Conservation (phyloP, 2,329 filamentous ascomycete species). For the Diaporthe sp. region DNA sequence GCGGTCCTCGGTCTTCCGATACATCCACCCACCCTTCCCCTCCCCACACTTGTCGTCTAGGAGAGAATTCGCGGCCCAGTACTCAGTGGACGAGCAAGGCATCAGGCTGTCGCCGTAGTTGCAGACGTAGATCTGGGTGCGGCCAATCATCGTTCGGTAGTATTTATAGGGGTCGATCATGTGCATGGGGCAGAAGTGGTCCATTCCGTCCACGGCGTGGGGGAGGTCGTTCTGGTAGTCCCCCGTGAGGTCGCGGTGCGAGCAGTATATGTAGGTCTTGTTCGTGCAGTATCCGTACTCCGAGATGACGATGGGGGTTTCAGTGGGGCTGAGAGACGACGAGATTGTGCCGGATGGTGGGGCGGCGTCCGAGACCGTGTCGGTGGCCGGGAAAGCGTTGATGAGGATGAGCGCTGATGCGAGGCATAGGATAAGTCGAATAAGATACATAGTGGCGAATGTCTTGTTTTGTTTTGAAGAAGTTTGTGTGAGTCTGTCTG, state of each 20-base stretch:
- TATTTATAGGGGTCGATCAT: neutral
- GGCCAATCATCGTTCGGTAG: neutral
- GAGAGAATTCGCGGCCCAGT: neutral
- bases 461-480: neutral
- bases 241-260: neutral
- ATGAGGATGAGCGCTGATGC: neutral
- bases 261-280: conserved; percentile 19
- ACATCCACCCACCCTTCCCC: neutral
- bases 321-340: neutral
- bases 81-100: neutral
- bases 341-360: neutral
- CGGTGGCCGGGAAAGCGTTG: neutral
- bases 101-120: neutral
- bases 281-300: neutral
- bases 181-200: neutral
- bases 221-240: neutral
- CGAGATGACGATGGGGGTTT: conserved; percentile 1
- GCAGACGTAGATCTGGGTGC: conserved; percentile 1
- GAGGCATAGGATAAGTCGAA: neutral
- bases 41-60: neutral
- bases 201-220: neutral
- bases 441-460: neutral
- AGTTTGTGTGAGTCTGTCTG: neutral
- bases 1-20: neutral
- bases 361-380: neutral